phyloP scores from a whole-genome alignment of 2,329 filamentous ascomycete species.

The Beauveria sp. region DNA sequence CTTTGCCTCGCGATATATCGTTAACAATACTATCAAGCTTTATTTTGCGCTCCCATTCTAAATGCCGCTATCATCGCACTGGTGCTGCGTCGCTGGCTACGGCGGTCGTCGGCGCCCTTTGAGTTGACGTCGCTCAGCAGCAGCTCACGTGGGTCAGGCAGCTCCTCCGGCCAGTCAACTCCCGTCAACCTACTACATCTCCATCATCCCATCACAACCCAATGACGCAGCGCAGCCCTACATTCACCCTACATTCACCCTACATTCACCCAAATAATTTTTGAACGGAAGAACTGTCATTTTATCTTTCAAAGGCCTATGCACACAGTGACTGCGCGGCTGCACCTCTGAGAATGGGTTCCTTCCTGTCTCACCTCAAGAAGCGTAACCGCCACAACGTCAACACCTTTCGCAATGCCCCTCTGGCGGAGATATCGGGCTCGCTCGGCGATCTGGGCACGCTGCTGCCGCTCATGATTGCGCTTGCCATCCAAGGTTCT shows the following conservation, averaged over 20 bases:
- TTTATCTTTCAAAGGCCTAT: not conserved
- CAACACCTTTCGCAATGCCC: slow-evolving; percentile 36
- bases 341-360: slow-evolving; percentile 4
- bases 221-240: not conserved
- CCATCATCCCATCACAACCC: not conserved
- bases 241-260: too few species aligned
- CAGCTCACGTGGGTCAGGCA: not conserved
- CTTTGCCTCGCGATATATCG: not conserved
- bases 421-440: slow-evolving; percentile 72
- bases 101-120: not conserved
- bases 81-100: not conserved
- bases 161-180: not conserved
- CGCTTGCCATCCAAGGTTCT: slow-evolving; percentile 68
- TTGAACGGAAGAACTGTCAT: not conserved
- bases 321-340: not conserved
- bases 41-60: not conserved
- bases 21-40: not conserved
- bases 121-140: not conserved
- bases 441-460: slow-evolving; percentile 84
- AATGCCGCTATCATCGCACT: not conserved
- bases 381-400: slow-evolving; percentile 40
- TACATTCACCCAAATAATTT: not conserved
- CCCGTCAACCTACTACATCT: not conserved
- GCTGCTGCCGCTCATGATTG: slow-evolving; percentile 80
- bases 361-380: slow-evolving; percentile 18